A percentile compares a stretch with the other conserved stretches of the same genome.
phyloP scores from a whole-genome alignment of 2,329 filamentous ascomycete species.

The Calonectria fujianensis region DNA sequence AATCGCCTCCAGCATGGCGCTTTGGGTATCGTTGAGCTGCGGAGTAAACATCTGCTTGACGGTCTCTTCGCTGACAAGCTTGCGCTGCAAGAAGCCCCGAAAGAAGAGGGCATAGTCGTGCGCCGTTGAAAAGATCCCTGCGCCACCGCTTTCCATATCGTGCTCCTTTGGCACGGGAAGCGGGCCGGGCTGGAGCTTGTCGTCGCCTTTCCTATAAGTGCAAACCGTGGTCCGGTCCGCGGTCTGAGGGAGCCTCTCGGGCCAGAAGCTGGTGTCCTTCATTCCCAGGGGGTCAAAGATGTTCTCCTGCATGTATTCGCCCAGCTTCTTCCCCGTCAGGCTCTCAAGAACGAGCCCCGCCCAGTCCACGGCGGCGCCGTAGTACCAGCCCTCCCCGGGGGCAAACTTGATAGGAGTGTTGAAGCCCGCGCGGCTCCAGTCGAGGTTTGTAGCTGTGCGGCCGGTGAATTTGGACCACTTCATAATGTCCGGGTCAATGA shows the following conservation, averaged over 20 bases:
- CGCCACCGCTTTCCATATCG: slow-evolving; percentile 64
- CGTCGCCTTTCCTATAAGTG: slow-evolving; percentile 49
- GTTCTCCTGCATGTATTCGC: slow-evolving; percentile 61
- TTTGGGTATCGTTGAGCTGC: slow-evolving; percentile 61
- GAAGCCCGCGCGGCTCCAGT: slow-evolving; percentile 62
- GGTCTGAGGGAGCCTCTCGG: slow-evolving; percentile 53
- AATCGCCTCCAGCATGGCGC: slow-evolving; percentile 43
- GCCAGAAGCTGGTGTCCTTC: slow-evolving; percentile 62
- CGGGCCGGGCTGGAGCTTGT: slow-evolving; percentile 46
- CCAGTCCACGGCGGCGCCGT: slow-evolving; percentile 69
- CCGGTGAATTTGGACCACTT: slow-evolving; percentile 63
- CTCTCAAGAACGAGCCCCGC: slow-evolving; percentile 66
- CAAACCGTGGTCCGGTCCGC: slow-evolving; percentile 49
- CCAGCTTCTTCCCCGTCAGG: slow-evolving; percentile 61
- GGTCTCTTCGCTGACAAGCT: slow-evolving; percentile 57
- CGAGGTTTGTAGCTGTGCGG: slow-evolving; percentile 57
- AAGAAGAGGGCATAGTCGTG: slow-evolving; percentile 63
- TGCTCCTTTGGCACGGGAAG: slow-evolving; percentile 55
- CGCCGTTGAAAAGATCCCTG: slow-evolving; percentile 65
- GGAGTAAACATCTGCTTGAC: slow-evolving; percentile 62
- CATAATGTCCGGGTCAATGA: slow-evolving; percentile 61
- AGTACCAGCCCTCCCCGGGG: slow-evolving; percentile 70
- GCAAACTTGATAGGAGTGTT: slow-evolving; percentile 65
- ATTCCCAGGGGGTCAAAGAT: slow-evolving; percentile 62
- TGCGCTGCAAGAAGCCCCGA: slow-evolving; percentile 57